phyloP scores from a whole-genome alignment of 106 monocot genomes.

The Xerophyta viscosa region DNA sequence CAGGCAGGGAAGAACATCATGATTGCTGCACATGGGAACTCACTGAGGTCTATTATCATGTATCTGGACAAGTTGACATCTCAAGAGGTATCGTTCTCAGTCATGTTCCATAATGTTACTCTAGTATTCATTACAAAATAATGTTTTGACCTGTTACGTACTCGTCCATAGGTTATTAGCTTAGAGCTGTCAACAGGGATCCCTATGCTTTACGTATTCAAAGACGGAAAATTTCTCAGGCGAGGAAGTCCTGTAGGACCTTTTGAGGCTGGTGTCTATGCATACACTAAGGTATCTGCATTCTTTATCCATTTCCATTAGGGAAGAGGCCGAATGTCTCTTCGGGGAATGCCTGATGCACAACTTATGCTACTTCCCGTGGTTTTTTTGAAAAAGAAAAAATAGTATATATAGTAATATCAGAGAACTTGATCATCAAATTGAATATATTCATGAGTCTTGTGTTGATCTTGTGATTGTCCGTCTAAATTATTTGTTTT shows the following conservation, averaged over 20 bases:
- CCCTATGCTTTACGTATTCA: conserved; percentile 95
- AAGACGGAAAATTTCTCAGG: conserved; percentile 85
- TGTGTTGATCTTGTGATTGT: no score
- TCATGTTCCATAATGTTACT: not conserved
- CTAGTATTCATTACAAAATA: not conserved
- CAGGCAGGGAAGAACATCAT: conserved; percentile 71
- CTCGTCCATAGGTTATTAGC: conserved; percentile 63
- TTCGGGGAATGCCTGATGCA: no score
- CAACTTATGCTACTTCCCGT: not conserved
- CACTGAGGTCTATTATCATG: conserved; percentile 94
- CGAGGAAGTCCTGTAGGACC: conserved; percentile 85
- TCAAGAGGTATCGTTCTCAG: conserved; percentile 51
- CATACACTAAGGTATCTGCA: conserved; percentile 69
- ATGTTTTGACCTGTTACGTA: not conserved
- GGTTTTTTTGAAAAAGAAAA: no score
- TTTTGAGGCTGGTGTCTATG: conserved; percentile 85
- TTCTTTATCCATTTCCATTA: no score
- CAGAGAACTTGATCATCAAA: no score
- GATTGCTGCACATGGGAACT: conserved; percentile 99
- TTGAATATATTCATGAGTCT: no score
- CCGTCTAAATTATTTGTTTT: no score
- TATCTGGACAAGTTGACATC: conserved; percentile 91
- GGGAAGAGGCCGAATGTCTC: no score
- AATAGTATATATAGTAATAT: no score
- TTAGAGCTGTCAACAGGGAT: conserved; percentile 91